Evolutionary conservation across 176 grass and related monocot genomes (phyloP).

Genomic region (Oryza longistaminata): DNA sequence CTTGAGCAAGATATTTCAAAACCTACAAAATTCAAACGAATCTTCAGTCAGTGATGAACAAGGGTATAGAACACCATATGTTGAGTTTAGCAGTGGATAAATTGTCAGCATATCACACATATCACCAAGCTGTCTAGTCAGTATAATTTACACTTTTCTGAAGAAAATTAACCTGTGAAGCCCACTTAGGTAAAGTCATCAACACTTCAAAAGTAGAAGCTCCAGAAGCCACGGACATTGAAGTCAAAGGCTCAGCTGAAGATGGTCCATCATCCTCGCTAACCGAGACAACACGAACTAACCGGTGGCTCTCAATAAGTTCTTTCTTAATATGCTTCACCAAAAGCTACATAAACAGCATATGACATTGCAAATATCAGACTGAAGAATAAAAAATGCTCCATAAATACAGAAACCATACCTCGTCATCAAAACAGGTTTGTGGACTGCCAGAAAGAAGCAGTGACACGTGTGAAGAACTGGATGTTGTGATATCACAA

Average conservation of each 20-base stretch:
- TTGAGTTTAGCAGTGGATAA: no score
- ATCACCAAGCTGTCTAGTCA: neutral
- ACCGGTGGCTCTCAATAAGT: conserved; percentile 66
- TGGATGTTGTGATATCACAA: conserved; percentile 67
- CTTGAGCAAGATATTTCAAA: conserved; percentile 61
- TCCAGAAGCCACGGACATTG: conserved; percentile 61
- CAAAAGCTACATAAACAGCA: conserved; percentile 51
- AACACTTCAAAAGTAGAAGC: conserved; percentile 66
- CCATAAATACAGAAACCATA: conserved; percentile 13
- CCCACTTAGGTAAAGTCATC: conserved; percentile 77
- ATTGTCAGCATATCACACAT: neutral
- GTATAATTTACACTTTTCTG: neutral
- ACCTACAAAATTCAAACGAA: conserved; percentile 49
- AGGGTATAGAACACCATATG: no score
- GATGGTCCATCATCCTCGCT: conserved; percentile 24
- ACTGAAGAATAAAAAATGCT: neutral
- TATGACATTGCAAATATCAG: conserved; percentile 30
- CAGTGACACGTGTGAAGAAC: conserved; percentile 59
- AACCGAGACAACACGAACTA: conserved; percentile 48
- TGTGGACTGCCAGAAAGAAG: conserved; percentile 60
- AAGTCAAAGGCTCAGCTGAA: conserved; percentile 45
- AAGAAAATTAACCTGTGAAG: conserved; percentile 59
- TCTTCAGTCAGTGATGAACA: neutral
- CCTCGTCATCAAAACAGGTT: conserved; percentile 76
- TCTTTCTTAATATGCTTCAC: conserved; percentile 65